Base-by-base conservation (phyloP, 495 filamentous ascomycete species). In the Xylaria sp. region DNA sequence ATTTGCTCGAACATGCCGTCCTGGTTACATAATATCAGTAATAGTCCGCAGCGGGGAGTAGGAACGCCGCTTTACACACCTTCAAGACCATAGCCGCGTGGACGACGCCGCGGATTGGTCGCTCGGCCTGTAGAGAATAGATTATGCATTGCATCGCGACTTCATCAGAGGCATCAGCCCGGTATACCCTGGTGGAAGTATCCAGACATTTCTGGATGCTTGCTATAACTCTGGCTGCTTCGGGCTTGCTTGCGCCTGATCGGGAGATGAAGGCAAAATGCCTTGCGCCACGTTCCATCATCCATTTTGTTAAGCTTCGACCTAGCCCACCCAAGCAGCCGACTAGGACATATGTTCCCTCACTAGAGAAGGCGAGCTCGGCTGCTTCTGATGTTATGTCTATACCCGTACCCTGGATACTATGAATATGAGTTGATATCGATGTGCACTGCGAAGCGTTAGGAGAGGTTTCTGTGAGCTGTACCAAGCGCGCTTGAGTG, bases 251-350 rank as follows among this genome's bases (percentile, higher is more conserved):
- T 7, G 68, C 33, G 0, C 85, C 87, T 9, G 81, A 84, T 35
- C 88, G 81, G 11, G 84, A 86, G 24, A 89, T 65, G 48, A 90
- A 82, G 3, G 85, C 78, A 9, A 91, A 71, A 68, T 87, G 73
- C 7, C 75, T 75, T 5, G 88, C 89, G 15, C 88, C 88, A 21
- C 80, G 77, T 2, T 80, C 69, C 33, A 84, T 80, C 77, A 91
- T 79, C 83, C 82, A 87, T 1, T 61, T 76, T 8, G 85, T 78
- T 24, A 91, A 73, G 48, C 82, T 80, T 14, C 83, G 81, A 19
- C 89, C 88, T 8, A 91, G 77, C 0, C 87, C 89, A 5, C 88
- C 86, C 2, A 89, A 80, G 43, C 88, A 85, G 6, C 88, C 87
- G 21, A 85, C 78, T 2, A 90, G 72, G 15, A 90, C 63, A 65